Conservation (phyloP, 768 basidiomycete genomes). For the Tulasnella sp. region DNA sequence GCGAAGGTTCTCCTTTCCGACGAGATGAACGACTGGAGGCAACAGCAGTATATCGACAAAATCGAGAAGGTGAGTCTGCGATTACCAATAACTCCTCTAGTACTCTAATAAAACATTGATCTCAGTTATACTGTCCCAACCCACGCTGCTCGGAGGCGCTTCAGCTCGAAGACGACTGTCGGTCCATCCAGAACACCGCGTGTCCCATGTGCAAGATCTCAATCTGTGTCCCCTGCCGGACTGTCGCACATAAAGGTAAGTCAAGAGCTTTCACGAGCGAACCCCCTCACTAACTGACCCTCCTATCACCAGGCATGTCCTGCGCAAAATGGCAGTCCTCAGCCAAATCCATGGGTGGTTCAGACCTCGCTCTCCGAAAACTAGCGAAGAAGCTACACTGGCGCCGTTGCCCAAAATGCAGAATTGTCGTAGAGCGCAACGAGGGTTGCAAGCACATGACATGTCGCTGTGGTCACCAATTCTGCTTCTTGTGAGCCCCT, state of each 20-base stretch:
- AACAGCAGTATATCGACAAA: not conserved
- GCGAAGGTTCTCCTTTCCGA: not conserved
- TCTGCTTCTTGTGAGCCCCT: not conserved
- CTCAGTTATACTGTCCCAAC: slow-evolving; percentile 1
- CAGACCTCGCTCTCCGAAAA: not conserved
- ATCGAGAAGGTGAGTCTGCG: not conserved
- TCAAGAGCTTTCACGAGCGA: not conserved
- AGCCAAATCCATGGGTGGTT: not conserved
- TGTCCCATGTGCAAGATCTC: not conserved
- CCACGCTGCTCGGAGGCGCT: not conserved
- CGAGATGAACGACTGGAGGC: not conserved
- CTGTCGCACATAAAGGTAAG: not conserved
- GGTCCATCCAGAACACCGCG: not conserved
- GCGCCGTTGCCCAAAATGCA: not conserved
- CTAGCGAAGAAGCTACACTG: not conserved
- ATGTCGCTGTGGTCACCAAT: slow-evolving; percentile 3
- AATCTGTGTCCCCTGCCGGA: not conserved
- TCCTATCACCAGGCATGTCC: not conserved
- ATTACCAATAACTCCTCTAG: too few species aligned
- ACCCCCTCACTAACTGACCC: not conserved
- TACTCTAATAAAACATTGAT: not conserved
- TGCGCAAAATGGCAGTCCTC: not conserved
- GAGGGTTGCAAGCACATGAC: slow-evolving; percentile 6
- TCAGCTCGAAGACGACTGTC: not conserved
- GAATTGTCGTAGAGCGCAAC: not conserved